Base-by-base conservation (phyloP, 1,284 basidiomycete species). In the Ceratobasidium sp. region DNA sequence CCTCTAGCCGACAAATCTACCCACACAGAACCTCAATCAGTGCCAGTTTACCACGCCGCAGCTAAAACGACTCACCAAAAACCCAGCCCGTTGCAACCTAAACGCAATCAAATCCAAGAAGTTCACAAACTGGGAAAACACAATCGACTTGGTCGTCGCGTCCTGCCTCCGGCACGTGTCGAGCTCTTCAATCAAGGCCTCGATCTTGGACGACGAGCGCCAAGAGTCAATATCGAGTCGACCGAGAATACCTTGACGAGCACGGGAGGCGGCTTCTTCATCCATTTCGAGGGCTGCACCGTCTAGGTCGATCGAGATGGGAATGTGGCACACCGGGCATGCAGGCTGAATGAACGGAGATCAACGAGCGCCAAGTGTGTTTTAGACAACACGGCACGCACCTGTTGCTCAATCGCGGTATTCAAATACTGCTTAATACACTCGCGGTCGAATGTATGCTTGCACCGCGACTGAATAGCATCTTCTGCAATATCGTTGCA, bases 401-500 rank as follows among this genome's bases (percentile, higher is more conserved):
- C 95, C 47, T 84, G 86, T 58, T 86, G 82, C 77, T 94, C 92
- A n/a, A 91, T 86, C 21, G 89, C 87, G 0, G 89, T 87, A 76
- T 93, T 88, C 62, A 99, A 85, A 80, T 98, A 99, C 81, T 98
- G 95, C 77, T 89, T 90, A 79, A 99, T 96, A 79, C 98, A 99
- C 80, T 97, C 95, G 75, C 98, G 89, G 80, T 98, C 96, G 79
- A 94, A 95, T 76, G 95, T 91, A 80, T 97, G 95, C 57, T 87
- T 87, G 81, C 98, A 99, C 76, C 90, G 92, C 35, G 95, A 91
- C 78, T 94, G 89, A 75, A 99, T 98, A 0, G 97, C 96, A 79
- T 99, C 98, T 82, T 99, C 98, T 0, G 95, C 97, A 67, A 98
- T 87, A 77, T 99, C 98, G 76, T 96, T 94, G 82, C 98, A 99